Conservation (phyloP, 345 rosid species). For the Lepidium didymum region DNA sequence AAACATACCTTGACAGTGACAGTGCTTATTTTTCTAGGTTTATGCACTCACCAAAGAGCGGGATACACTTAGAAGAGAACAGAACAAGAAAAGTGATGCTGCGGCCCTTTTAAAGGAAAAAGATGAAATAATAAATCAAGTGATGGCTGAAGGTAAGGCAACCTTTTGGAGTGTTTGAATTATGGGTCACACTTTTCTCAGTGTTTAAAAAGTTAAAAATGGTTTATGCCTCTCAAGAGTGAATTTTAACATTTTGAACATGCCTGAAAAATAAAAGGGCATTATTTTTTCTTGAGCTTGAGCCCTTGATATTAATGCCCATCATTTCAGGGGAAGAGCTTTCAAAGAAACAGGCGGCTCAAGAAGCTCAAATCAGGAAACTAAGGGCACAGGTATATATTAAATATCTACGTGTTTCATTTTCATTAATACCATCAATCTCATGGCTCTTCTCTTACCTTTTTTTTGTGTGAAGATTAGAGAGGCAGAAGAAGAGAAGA, state of each 20-base stretch:
- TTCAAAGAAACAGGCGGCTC: constrained; percentile 96
- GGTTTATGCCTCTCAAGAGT: not conserved
- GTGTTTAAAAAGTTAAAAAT: not conserved
- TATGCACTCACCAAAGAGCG: constrained; percentile 97
- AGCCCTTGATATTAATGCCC: constrained; percentile 8
- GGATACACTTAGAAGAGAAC: constrained; percentile 97
- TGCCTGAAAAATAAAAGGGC: not conserved
- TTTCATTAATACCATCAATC: constrained; percentile 2
- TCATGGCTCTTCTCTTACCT: constrained; percentile 13
- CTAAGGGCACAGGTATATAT: constrained; percentile 89
- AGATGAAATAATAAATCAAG: constrained; percentile 96
- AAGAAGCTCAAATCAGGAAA: constrained; percentile 92
- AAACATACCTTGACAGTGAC: not conserved
- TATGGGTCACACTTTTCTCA: not conserved
- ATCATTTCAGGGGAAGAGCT: constrained; percentile 84
- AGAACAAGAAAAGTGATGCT: constrained; percentile 88
- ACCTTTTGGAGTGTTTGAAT: constrained; percentile 21
- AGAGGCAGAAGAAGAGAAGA: constrained; percentile 97
- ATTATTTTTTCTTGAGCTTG: not conserved
- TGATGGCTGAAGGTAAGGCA: constrained; percentile 93
- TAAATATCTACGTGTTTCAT: not conserved
- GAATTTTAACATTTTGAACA: not conserved
- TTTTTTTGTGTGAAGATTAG: constrained; percentile 52
- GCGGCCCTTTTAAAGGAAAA: constrained; percentile 98
- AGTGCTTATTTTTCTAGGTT: constrained; percentile 42